Conservation (phyloP, 352 stramenopile species). For the Globisporangium alternatum region DNA sequence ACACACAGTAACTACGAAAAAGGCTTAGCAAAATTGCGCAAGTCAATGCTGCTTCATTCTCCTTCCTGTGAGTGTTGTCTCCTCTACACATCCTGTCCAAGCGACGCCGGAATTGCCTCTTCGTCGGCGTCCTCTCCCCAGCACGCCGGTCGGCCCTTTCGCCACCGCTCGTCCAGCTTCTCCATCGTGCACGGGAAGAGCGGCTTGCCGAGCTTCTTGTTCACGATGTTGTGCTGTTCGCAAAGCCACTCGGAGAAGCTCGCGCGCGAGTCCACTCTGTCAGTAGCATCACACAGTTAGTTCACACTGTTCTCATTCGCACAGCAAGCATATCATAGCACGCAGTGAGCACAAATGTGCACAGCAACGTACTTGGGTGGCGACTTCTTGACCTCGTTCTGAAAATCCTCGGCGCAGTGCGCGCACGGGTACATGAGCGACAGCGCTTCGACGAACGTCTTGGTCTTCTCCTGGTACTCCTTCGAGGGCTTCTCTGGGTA, state of each 20-base stretch:
- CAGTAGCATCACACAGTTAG: background rate
- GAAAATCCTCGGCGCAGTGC: constrained; percentile 95
- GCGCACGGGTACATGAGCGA: constrained; percentile 91
- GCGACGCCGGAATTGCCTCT: constrained; percentile 27
- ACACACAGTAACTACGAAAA: background rate
- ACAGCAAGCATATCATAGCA: background rate
- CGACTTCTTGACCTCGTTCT: constrained; percentile 90
- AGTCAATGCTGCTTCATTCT: background rate
- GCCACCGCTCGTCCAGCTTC: constrained; percentile 94
- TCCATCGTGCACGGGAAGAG: constrained; percentile 92
- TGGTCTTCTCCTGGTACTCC: constrained; percentile 89
- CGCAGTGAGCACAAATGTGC: background rate
- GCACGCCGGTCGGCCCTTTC: constrained; percentile 85
- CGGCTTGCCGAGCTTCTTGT: constrained; percentile 95
- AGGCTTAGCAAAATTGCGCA: background rate
- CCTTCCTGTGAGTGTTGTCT: background rate
- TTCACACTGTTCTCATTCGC: background rate
- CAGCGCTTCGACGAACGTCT: constrained; percentile 89
- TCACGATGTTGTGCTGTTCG: constrained; percentile 97
- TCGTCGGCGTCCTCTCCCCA: constrained; percentile 64
- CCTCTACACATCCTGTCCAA: constrained; percentile 17
- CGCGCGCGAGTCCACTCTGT: constrained; percentile 86
- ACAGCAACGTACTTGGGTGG: constrained; percentile 76
- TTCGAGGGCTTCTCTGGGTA: constrained; percentile 93
- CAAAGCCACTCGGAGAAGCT: constrained; percentile 96